phyloP scores from a whole-genome alignment of 768 basidiomycete genomes.

The Amanita subjunquillea region DNA sequence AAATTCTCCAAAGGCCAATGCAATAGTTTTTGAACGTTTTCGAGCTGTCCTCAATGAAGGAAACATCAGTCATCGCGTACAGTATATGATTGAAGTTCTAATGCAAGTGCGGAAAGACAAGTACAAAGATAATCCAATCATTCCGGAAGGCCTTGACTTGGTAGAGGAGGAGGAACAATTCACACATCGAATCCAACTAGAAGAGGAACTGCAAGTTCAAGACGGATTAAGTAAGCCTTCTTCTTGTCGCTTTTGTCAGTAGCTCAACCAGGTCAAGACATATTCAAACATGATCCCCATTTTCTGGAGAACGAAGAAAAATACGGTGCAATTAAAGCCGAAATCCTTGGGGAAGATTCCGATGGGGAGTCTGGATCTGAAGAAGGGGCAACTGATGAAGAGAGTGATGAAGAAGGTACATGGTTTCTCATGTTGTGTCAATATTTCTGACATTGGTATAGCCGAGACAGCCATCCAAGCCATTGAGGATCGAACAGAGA shows the following conservation, averaged over 20 bases:
- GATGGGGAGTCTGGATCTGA: conserved; percentile 63
- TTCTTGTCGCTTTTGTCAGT: not conserved
- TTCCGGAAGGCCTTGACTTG: conserved; percentile 90
- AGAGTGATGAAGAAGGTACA: conserved; percentile 39
- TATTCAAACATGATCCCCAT: conserved; percentile 91
- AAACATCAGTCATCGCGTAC: conserved; percentile 88
- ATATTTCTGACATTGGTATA: conserved; percentile 13
- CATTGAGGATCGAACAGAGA: conserved; percentile 91
- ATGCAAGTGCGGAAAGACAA: conserved; percentile 99
- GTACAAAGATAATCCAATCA: conserved; percentile 95
- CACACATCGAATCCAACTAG: conserved; percentile 85
- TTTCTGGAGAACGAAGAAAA: conserved; percentile 89
- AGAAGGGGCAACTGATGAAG: conserved; percentile 57
- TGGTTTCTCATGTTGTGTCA: not conserved
- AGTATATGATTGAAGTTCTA: conserved; percentile 99
- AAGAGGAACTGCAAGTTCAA: conserved; percentile 90
- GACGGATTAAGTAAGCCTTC: conserved; percentile 78
- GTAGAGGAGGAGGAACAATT: conserved; percentile 99
- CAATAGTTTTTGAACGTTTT: conserved; percentile 94
- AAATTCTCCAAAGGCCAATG: conserved; percentile 90
- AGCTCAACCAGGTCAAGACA: conserved; percentile 38
- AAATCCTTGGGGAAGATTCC: conserved; percentile 87
- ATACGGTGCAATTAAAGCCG: conserved; percentile 83
- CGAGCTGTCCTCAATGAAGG: conserved; percentile 95
- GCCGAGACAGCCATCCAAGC: conserved; percentile 74